These are phyloP conservation scores for Helotiales sp. DNA, from an alignment of 2,329 filamentous ascomycete species.

Conservation along the genomic window DNA sequence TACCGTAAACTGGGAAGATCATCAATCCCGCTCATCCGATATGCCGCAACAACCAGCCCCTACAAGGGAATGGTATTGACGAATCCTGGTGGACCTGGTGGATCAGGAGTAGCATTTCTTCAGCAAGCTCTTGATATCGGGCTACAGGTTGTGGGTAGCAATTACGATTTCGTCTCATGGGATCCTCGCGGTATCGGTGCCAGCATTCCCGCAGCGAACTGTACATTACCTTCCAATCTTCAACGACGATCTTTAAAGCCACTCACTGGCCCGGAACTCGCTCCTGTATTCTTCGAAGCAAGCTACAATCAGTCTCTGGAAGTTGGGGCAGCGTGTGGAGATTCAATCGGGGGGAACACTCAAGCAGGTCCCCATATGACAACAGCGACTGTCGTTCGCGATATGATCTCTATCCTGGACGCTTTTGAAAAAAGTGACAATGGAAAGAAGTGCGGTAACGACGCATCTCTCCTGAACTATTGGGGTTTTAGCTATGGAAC, in stretches of 20 bases:
- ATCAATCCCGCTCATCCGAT: not conserved
- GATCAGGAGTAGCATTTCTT: not conserved
- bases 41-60: not conserved
- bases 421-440: not conserved
- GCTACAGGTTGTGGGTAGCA: not conserved
- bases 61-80: not conserved
- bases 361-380: conserved; percentile 6
- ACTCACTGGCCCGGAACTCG: not conserved
- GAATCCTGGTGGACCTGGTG: not conserved
- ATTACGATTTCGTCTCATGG: not conserved
- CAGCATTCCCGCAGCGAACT: not conserved
- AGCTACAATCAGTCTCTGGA: not conserved
- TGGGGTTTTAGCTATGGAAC: conserved; percentile 36
- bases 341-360: not conserved
- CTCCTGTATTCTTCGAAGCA: not conserved
- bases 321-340: not conserved
- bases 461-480: conserved; percentile 37
- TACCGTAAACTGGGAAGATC: not conserved
- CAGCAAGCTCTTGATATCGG: not conserved
- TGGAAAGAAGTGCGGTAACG: not conserved
- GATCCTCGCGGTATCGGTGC: not conserved
- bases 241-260: not conserved
- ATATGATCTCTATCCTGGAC: conserved; percentile 7
- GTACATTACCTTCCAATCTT: not conserved
- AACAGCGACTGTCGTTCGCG: not conserved